Base-by-base conservation (phyloP, 768 basidiomycete species). In the Panaeolus cyanescens region DNA sequence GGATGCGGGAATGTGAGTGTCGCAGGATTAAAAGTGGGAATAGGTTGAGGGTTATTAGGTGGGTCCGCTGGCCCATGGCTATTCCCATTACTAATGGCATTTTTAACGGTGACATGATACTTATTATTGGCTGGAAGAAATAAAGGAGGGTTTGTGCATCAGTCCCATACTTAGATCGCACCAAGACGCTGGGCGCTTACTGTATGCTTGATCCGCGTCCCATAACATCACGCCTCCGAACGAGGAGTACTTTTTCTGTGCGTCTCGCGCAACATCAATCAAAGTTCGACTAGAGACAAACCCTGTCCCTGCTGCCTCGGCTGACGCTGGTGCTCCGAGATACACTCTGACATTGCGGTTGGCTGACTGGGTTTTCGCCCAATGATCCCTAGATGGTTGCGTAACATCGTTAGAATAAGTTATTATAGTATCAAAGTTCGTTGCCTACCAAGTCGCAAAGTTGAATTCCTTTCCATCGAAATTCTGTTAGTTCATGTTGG, bases 31-130 rank as follows among this genome's bases (percentile, higher is more conserved):
- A 54, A 19, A 15, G 32, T 53, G 22, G 32, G 39, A 17, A 54
- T 60, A 33, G 64, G 45, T 25, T 56, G 59, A 20, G 64, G 62
- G 19, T 56, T 57, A 28, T 10, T 33, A 36, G 61, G 58, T 32
- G 54, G 55, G n/a, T 58, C 58, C 20, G 60, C 34, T 10, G 80
- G 83, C 17, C 84, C 85, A 57, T 50, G 45, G 45, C 30, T 50
- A 28, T 86, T 85, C 32, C 86, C 83, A 12, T 83, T 83, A n/a
- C 73, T 72, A 53, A 90, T 77, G 28, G 83, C 80, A 60, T 82
- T 79, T 73, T 91, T 90, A 59, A 89, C 82, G 9, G 80, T 82
- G 20, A 79, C 72, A 66, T 89, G 86, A 64, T 81, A 90, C 31
- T 83, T 81, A 62, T 78, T 73, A 68, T 90, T 90, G 25, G 76